Evolutionary conservation across 345 rosid species (phyloP).

Genomic region (Ricinus communis): DNA sequence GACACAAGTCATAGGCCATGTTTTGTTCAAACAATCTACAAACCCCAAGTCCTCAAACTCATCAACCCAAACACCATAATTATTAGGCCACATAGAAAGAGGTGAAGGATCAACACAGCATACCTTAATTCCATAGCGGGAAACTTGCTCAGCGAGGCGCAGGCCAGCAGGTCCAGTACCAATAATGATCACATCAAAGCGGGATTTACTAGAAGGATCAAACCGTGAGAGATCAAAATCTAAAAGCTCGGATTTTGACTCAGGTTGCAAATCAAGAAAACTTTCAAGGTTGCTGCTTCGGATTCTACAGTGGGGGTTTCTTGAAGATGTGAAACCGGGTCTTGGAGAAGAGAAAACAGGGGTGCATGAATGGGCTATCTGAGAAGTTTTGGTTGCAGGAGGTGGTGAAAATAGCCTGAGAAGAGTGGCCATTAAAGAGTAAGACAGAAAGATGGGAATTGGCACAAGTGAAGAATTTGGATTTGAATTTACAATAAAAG

Average conservation of each 20-base stretch:
- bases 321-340: conserved; percentile 1
- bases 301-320: conserved; percentile 17
- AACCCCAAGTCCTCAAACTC: conserved; percentile 61
- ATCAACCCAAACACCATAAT: conserved; percentile 77
- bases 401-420: conserved; percentile 23
- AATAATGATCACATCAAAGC: conserved; percentile 54
- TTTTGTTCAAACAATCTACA: conserved; percentile 51
- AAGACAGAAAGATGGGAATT: not conserved
- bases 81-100: conserved; percentile 59
- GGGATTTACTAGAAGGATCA: conserved; percentile 30
- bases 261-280: conserved; percentile 54
- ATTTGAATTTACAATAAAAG: not conserved
- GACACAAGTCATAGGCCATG: conserved; percentile 58
- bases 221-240: conserved; percentile 45
- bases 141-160: conserved; percentile 62
- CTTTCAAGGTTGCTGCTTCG: conserved; percentile 38
- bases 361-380: not conserved
- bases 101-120: conserved; percentile 73
- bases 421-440: conserved; percentile 36
- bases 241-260: conserved; percentile 33
- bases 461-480: not conserved
- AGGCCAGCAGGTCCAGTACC: conserved; percentile 75
- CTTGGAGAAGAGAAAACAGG: conserved; percentile 19
- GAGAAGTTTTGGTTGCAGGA: conserved; percentile 19
- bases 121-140: conserved; percentile 50